Evolutionary conservation across 2,329 filamentous ascomycete species (phyloP), one percentile per base, ranked within the genome.

Genomic region (Hymenoscyphus fraxineus): DNA sequence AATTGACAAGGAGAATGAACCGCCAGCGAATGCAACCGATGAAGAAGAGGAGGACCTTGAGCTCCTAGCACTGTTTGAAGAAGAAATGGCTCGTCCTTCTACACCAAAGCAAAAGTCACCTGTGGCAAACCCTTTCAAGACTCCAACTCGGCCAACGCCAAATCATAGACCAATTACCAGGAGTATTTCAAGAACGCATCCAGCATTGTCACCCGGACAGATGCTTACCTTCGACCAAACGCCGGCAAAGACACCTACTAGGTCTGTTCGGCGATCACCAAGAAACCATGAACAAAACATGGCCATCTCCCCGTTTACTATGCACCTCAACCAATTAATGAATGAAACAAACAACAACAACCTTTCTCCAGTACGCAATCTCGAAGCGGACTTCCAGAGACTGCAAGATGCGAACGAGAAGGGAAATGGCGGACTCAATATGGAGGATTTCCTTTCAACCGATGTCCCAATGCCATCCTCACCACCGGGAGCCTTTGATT

Each of bases 391-490:
- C 61, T 79, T 79, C 63, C 69, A 71, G 4, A 73, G 71, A 40
- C 64, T 79, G 13, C 75, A 77, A 6, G 69, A 71, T 44, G 68
- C 72, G 9, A 65, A 67, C 16, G 56, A 65, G 35, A 64, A 68
- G 59, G 47, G 65, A 1, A 64, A 70, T 12, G 59, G 68, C 31
- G 66, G 72, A 35, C 74, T 74, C 69, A 73, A 63, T 63, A 70
- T 75, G n/a, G 74, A 77, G 51, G 78, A 80, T 62, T 75, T 80
- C 64, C 78, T 81, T 62, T 76, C 76, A 22, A 79, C 78, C 0
- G 78, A 80, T 70, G 73, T 75, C 47, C 76, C 76, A 5, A 80
- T 81, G 78, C 79, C 79, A 41, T 80, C 77, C 66, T 80, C 77
- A 31, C 79, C 80, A 27, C 79, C 80, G 13, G 47, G 19, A 54